A percentile compares a stretch with the other conserved stretches of the same genome.
Evolutionary conservation across 2,329 filamentous ascomycete genomes (phyloP).

Genomic region (Fulvia fulva): DNA sequence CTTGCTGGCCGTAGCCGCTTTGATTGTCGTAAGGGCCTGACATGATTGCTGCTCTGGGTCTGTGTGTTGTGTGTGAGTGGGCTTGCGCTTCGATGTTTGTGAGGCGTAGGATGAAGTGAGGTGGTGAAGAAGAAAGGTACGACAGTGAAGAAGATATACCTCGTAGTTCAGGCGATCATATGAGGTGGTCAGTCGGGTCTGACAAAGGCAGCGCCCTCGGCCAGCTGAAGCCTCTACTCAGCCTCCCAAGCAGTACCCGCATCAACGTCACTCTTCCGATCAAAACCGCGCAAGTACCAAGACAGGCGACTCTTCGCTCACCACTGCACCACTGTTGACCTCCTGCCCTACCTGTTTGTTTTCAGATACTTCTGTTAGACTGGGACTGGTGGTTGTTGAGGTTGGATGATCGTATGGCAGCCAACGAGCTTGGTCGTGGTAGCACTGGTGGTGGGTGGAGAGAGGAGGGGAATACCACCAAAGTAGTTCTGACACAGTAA

Average conservation of each 20-base stretch:
- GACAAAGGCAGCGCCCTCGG: neutral
- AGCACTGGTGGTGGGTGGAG: too few relatives aligned
- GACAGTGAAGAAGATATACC: neutral
- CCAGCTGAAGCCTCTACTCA: neutral
- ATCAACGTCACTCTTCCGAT: neutral
- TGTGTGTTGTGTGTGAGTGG: neutral
- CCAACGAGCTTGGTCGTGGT: neutral
- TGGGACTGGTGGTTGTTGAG: neutral
- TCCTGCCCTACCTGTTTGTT: neutral
- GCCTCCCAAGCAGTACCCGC: neutral
- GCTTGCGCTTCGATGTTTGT: neutral
- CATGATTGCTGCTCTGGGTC: constrained; percentile 8
- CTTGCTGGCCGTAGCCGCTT: constrained; percentile 19
- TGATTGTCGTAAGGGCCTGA: constrained; percentile 24
- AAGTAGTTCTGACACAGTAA: too few relatives aligned
- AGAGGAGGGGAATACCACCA: too few relatives aligned
- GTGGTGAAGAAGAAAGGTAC: neutral
- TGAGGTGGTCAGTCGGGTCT: neutral
- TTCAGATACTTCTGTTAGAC: neutral
- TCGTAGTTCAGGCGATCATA: constrained; percentile 1
- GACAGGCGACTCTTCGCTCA: neutral
- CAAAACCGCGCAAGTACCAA: neutral
- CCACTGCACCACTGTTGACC: neutral
- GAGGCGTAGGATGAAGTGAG: neutral
- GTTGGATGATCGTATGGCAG: neutral